Base-by-base conservation (phyloP, 176 grass and related monocot genomes). In the Avena eriantha region DNA sequence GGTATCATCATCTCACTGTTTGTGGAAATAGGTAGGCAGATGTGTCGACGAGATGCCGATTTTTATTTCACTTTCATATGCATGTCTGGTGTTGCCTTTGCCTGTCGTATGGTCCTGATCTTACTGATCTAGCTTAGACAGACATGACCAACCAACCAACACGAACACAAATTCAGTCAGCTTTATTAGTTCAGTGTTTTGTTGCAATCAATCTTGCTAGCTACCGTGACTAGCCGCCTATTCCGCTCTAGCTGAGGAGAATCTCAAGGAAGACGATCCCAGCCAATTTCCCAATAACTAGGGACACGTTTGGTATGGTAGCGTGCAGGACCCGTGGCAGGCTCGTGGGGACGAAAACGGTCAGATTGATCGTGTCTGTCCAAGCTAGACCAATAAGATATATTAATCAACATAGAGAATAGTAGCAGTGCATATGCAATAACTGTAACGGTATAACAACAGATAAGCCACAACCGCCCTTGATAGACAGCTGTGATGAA, bases 101-200 rank as follows among this genome's bases (percentile, higher is more conserved):
- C 53, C 7, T 76, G 73, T 76, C 48, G 73, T 29, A 29, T 29
- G 29, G 29, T 76, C 73, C 51, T 76, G 73, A 51, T 31, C 36
- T 39, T 76, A 47, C 51, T 76, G 73, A 51, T 31, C 48, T 51
- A 76, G 73, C 73, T 53, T 73, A 21, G 24, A 41, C 39, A 69
- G 67, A 69, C 8, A 41, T 69, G 67, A 69, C 67, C 67, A 58
- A 58, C 56, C 56, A 58, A 69, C 67, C 34, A 39, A 35, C 16
- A 41, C 67, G 67, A 69, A 69, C 67, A 34, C 39, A 69, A 41
- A 2, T 69, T 41, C 34, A 69, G 67, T 5, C 17, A 3, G 15
- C 34, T 43, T 43, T 70, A 1, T 70, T 9, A 43, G 17, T 70
- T 43, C 8, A 43, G 17, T 12, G 35, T 41, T 70, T 70, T 70